Conservation (phyloP, 2,329 filamentous ascomycete species). For the Chaetomium olivaceum region DNA sequence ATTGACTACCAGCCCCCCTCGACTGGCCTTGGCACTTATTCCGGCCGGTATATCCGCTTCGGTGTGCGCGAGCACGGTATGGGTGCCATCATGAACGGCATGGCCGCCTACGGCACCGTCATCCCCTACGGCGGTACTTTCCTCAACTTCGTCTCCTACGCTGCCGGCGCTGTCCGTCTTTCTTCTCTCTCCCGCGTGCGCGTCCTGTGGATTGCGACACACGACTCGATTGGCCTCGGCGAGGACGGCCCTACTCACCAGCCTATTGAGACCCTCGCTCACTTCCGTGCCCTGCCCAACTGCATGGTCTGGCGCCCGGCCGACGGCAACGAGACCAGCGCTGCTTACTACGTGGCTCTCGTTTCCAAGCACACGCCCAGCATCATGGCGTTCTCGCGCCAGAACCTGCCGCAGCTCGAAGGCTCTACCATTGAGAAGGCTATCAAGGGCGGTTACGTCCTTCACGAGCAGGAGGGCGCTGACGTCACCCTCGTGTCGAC, state of each 20-base stretch:
- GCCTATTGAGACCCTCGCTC: constrained; percentile 95
- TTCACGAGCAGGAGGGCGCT: constrained; percentile 80
- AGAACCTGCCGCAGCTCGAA: constrained; percentile 98
- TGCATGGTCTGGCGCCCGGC: constrained; percentile 99
- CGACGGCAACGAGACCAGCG: constrained; percentile 97
- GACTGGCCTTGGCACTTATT: constrained; percentile 82
- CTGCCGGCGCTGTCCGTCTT: constrained; percentile 90
- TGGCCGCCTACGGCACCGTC: constrained; percentile 91
- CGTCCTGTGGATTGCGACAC: constrained; percentile 92
- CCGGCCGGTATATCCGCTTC: constrained; percentile 88
- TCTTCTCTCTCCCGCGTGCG: constrained; percentile 89
- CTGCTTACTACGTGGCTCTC: constrained; percentile 93
- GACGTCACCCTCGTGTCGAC: constrained; percentile 89
- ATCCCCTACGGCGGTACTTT: constrained; percentile 95
- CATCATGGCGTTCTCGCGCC: constrained; percentile 91
- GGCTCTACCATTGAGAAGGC: constrained; percentile 85
- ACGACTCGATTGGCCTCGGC: constrained; percentile 98
- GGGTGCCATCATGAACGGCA: constrained; percentile 92
- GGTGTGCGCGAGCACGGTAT: constrained; percentile 91
- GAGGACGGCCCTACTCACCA: constrained; percentile 99
- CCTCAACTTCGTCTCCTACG: constrained; percentile 99
- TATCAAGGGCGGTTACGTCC: constrained; percentile 93
- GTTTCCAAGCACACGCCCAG: constrained; percentile 87
- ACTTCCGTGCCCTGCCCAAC: constrained; percentile 99
- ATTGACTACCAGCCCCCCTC: constrained; percentile 94